Conservation (phyloP, 192 early-diverging fungal genomes). For the Chytriomyces sp. region DNA sequence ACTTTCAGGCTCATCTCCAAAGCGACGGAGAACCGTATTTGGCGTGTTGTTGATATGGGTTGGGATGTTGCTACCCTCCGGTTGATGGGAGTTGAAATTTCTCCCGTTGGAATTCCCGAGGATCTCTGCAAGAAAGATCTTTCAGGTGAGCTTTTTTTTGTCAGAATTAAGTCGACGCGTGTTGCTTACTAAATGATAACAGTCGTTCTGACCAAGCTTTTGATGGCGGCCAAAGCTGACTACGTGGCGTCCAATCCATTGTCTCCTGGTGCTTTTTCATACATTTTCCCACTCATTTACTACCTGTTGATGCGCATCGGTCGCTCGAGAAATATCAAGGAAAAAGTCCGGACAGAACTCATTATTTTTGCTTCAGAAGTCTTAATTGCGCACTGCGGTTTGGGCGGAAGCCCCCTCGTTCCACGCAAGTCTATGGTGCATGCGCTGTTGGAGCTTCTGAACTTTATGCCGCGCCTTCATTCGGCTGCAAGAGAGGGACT, state of each 20-base stretch:
- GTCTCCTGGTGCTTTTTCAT: constrained; percentile 39
- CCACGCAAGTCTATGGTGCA: constrained; percentile 42
- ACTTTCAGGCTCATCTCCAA: constrained; percentile 50
- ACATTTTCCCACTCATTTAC: constrained; percentile 51
- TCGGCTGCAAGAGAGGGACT: constrained; percentile 42
- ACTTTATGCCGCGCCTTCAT: constrained; percentile 46
- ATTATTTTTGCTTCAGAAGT: constrained; percentile 46
- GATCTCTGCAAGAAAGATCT: constrained; percentile 29
- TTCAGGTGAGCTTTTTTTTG: constrained; percentile 16
- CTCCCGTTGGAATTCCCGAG: constrained; percentile 24
- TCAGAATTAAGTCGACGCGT: neutral
- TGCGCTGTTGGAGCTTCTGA: constrained; percentile 42
- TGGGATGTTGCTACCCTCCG: constrained; percentile 40
- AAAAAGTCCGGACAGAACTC: constrained; percentile 45
- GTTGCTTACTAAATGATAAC: neutral
- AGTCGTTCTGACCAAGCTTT: constrained; percentile 29
- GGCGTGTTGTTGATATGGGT: constrained; percentile 18
- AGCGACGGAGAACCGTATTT: constrained; percentile 13
- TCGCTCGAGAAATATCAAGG: constrained; percentile 39
- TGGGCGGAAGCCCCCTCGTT: constrained; percentile 29
- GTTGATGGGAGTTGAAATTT: constrained; percentile 37
- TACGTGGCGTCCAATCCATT: constrained; percentile 28
- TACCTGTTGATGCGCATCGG: constrained; percentile 42
- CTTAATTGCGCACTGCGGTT: constrained; percentile 44
- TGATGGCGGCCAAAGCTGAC: constrained; percentile 27